Evolutionary conservation across 495 filamentous ascomycete species (phyloP).

Genomic region (Hamigera avellanea): DNA sequence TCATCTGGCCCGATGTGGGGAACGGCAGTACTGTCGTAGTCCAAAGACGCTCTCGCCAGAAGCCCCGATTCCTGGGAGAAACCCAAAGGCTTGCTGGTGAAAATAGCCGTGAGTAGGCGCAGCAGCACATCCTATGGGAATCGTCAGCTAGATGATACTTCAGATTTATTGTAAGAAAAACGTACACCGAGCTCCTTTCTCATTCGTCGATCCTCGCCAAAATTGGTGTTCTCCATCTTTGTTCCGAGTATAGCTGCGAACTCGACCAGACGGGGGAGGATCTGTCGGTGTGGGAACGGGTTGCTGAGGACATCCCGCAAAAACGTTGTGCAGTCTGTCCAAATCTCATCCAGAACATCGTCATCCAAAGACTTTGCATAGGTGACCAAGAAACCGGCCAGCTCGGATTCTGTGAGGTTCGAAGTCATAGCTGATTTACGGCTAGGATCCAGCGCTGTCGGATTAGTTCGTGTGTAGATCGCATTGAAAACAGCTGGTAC

Average conservation of each 20-base stretch:
- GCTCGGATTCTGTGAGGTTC: slow-evolving; percentile 64
- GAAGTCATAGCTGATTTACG: slow-evolving; percentile 82
- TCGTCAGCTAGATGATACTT: not conserved
- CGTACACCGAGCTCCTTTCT: slow-evolving; percentile 80
- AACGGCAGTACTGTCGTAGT: slow-evolving; percentile 28
- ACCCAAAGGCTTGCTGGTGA: slow-evolving; percentile 73
- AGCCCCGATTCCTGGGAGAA: slow-evolving; percentile 33
- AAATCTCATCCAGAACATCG: slow-evolving; percentile 99
- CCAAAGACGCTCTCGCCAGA: slow-evolving; percentile 30
- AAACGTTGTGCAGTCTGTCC: slow-evolving; percentile 88
- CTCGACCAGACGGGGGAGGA: slow-evolving; percentile 74
- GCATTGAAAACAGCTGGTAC: slow-evolving; percentile 97
- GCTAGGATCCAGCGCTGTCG: slow-evolving; percentile 61
- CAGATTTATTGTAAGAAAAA: slow-evolving; percentile 3
- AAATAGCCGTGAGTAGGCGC: slow-evolving; percentile 77
- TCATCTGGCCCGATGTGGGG: slow-evolving; percentile 50
- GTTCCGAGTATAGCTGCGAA: slow-evolving; percentile 81
- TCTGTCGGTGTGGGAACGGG: slow-evolving; percentile 88
- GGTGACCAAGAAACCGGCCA: slow-evolving; percentile 78
- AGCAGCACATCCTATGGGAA: slow-evolving; percentile 68
- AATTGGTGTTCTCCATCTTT: slow-evolving; percentile 95
- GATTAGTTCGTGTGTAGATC: slow-evolving; percentile 87
- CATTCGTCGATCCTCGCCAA: slow-evolving; percentile 93
- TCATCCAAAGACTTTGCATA: slow-evolving; percentile 88
- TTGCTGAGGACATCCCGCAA: slow-evolving; percentile 82